Percentiles rank a stretch among this genome's conserved stretches.
Evolutionary conservation across 768 basidiomycete genomes (phyloP).

Genomic region (Nevesoporus exiguus): DNA sequence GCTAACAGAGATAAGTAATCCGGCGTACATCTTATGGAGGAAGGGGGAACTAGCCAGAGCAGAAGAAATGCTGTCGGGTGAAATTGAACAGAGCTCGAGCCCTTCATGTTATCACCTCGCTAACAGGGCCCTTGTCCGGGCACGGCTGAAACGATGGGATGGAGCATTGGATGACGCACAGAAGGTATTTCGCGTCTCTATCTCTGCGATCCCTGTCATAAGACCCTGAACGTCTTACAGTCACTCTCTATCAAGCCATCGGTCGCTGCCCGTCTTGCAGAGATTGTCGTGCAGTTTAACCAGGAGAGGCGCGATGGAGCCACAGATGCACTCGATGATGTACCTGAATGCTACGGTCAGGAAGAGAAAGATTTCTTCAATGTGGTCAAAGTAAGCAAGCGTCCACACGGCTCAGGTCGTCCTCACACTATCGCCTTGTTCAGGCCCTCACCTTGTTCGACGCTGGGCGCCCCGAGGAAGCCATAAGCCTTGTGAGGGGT

Average conservation of each 20-base stretch:
- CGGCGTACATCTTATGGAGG: slow-evolving; percentile 11
- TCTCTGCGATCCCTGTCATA: background rate
- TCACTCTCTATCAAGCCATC: slow-evolving; percentile 7
- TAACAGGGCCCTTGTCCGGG: slow-evolving; percentile 16
- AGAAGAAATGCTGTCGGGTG: slow-evolving; percentile 15
- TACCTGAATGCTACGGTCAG: background rate
- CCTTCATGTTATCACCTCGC: slow-evolving; percentile 1
- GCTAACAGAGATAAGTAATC: slow-evolving; percentile 14
- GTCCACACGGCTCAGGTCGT: background rate
- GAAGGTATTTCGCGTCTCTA: background rate
- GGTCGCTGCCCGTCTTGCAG: slow-evolving; percentile 10
- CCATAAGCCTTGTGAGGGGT: background rate
- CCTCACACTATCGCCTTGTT: background rate
- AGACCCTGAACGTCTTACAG: slow-evolving; percentile 2
- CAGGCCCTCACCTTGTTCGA: slow-evolving; percentile 15
- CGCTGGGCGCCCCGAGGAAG: background rate
- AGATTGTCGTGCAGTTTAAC: background rate
- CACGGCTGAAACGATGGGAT: slow-evolving; percentile 5
- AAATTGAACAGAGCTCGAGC: slow-evolving; percentile 1
- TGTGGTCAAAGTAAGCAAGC: slow-evolving; percentile 10
- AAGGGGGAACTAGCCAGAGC: slow-evolving; percentile 1
- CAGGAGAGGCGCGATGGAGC: background rate
- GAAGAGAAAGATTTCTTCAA: slow-evolving; percentile 7
- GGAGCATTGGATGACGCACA: slow-evolving; percentile 14
- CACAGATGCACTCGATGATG: background rate